Base-by-base conservation (phyloP, 169 alveolate species). In the Eimeria sp. region DNA sequence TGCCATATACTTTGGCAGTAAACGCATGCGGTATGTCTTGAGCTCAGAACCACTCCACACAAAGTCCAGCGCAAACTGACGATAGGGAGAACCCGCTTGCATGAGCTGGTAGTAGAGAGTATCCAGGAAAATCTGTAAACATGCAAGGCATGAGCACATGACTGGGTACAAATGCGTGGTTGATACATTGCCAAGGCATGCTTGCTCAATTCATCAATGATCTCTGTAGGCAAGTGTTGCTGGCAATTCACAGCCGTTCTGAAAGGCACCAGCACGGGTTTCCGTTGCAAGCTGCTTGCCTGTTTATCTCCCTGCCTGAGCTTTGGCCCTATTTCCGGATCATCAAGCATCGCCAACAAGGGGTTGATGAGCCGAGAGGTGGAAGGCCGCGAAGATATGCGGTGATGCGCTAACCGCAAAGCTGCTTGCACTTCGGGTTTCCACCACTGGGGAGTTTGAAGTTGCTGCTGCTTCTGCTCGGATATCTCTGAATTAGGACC, bases 31-130 rank as follows among this genome's bases (percentile, higher is more conserved):
- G 63, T 94, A 97, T 6, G 98, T 88, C 76, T 94, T 75, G 67
- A 97, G 96, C 91, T 96, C 97, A 45, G 94, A 67, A 34, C 97
- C 98, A 34, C 96, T 95, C 98, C 98, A 97, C 57, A 97, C 97
- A 87, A 97, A 97, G 80, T 97, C 98, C 73, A 78, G 82, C 20
- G 97, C 96, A 89, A 97, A 97, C 76, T 95, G 97, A 30, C 96
- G 96, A 70, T 96, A 97, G 84, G 96, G 96, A 49, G 97, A 92
- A 20, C 96, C 97, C 22, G 97, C 95, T 49, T 96, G 96, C 51
- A 87, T 83, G 9, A 97, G 95, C 95, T 95, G 97, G 73, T 95
- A 47, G 91, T 97, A 97, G 0, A 97, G 70, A 4, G 98, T 92
- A 30, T 95, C 96, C 82, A 96, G 95, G 75, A 97, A 97, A 13